A percentile compares a stretch with the other conserved stretches of the same genome.
phyloP scores from a whole-genome alignment of 2,329 filamentous ascomycete genomes.

The Diplodia intermedia region DNA sequence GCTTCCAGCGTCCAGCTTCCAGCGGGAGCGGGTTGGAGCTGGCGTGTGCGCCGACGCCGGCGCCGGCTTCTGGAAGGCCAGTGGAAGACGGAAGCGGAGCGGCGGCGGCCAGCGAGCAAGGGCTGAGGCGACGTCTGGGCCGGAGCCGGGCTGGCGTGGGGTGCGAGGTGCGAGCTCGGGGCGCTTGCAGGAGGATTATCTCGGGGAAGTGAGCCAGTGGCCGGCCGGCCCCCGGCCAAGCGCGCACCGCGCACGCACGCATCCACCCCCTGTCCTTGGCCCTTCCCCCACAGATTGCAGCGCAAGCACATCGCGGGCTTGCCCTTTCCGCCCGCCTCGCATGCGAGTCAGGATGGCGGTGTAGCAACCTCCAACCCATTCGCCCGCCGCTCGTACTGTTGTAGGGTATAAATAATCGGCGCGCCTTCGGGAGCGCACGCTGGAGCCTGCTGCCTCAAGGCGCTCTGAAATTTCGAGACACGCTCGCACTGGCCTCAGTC shows the following conservation, averaged over 20 bases:
- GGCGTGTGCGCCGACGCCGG: not conserved
- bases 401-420: slow-evolving; percentile 25
- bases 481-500: slow-evolving; percentile 11
- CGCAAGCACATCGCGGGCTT: not conserved
- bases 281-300: slow-evolving; percentile 20
- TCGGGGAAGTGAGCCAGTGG: slow-evolving; percentile 19
- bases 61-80: slow-evolving; percentile 17
- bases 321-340: slow-evolving; percentile 23
- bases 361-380: slow-evolving; percentile 1
- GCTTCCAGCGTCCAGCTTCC: too few relatives aligned
- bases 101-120: too few relatives aligned
- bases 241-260: not conserved
- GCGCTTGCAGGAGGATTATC: slow-evolving; percentile 28
- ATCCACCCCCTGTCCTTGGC: not conserved
- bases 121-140: too few relatives aligned
- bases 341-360: slow-evolving; percentile 26
- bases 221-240: not conserved
- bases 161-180: not conserved
- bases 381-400: not conserved
- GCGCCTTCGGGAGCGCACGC: slow-evolving; percentile 20
- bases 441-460: slow-evolving; percentile 1
- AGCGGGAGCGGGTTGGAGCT: not conserved
- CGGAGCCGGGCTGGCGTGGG: slow-evolving; percentile 8
- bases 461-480: slow-evolving; percentile 17
- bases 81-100: slow-evolving; percentile 17